Base-by-base conservation (phyloP, 2,329 filamentous ascomycete genomes). In the Cyclaneusma minus region DNA sequence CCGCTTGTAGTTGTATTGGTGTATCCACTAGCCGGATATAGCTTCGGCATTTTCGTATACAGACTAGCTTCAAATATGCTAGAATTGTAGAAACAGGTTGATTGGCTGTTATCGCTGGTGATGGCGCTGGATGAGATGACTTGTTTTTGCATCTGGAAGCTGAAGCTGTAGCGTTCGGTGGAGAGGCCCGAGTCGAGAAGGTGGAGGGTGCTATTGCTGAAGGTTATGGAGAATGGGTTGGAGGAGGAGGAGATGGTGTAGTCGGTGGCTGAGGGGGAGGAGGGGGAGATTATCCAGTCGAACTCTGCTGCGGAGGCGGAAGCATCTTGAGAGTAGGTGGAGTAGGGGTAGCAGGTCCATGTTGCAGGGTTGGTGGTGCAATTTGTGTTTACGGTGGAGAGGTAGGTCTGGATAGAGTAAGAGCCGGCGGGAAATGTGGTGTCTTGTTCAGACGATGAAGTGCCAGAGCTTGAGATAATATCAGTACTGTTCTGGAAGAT, bases 261-360 rank as follows among this genome's bases (percentile, higher is more conserved):
- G 9, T 50, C 45, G 16, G 44, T 43, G 9, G 43, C 36, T 21
- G 52, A 50, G n/a, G 41, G 33, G 4, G 54, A 49, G 10, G 41
- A 34, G 3, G 52, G 41, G 3, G 48, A 47, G 30, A 80, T 69
- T 31, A 64, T 55, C 72, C 71, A 79, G 43, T 65, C 59, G 46
- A 77, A 75, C 5, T 58, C 64, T 0, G 64, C 55, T 4, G 57
- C 43, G 3, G 51, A 50, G 12, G 54, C 50, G 5, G 53, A 44
- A 7, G 44, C 41, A 9, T 54, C 47, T 10, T 50, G 37, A 24
- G 51, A 47, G 48, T 66, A 71, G 16, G 56, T 55, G 3, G 48
- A 51, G 40, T 62, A 65, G 2, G 72, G 69, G 33, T 61, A 66
- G 52, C 74, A 80, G 29, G 55, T 55, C 68, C 72, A 80, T 1